Percentiles rank a stretch among this genome's conserved stretches.
Evolutionary conservation across 1,284 basidiomycete species (phyloP).

Genomic region (Rhodotorula sp.): DNA sequence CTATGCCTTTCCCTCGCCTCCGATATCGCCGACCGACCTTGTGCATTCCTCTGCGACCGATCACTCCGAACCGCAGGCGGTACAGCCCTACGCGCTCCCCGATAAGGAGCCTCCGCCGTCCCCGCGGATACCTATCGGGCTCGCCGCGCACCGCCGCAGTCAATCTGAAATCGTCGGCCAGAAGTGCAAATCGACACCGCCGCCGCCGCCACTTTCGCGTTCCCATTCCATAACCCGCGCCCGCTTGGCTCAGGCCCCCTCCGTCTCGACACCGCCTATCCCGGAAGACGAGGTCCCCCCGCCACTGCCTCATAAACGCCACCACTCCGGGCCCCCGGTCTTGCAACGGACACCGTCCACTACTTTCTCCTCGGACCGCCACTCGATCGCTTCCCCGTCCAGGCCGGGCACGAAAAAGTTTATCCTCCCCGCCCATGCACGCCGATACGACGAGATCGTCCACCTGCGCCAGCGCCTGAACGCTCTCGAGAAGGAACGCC

Average conservation of each 20-base stretch:
- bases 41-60: conserved; percentile 2
- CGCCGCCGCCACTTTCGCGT: neutral
- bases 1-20: conserved; percentile 26
- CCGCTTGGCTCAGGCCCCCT: neutral
- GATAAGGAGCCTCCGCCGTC: no score
- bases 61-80: no score
- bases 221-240: neutral
- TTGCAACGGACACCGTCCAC: neutral
- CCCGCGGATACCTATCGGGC: no score
- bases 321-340: neutral
- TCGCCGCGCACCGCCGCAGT: neutral
- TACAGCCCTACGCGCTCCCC: no score
- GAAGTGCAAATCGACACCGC: neutral
- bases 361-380: neutral
- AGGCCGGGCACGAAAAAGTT: neutral
- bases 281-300: neutral
- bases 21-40: conserved; percentile 2
- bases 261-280: neutral
- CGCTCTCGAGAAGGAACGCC: conserved; percentile 27
- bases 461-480: conserved; percentile 27
- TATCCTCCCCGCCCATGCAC: neutral
- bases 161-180: neutral
- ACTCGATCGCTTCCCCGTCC: neutral
- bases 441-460: conserved; percentile 3
- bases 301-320: conserved; percentile 2